phyloP scores from a whole-genome alignment of 441 rosid genomes.

The Manihot esculenta region DNA sequence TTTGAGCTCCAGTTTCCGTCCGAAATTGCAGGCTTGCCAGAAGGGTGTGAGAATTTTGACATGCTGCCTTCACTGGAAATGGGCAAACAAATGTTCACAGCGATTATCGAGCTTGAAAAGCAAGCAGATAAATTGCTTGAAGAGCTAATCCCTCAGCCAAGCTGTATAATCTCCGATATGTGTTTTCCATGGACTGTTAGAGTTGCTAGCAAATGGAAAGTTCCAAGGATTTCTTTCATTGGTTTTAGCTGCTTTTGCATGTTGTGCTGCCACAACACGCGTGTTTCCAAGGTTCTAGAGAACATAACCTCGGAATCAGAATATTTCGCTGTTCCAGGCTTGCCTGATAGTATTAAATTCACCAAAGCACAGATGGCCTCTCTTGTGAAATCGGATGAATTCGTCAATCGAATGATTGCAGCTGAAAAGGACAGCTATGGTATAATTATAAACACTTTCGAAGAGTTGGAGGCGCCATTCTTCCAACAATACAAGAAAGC shows the following conservation, averaged over 20 bases:
- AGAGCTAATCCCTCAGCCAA: constrained; percentile 28
- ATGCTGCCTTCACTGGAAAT: constrained; percentile 16
- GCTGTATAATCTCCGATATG: constrained; percentile 37
- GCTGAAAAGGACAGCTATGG: constrained; percentile 29
- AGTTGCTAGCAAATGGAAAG: constrained; percentile 27
- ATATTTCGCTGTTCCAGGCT: constrained; percentile 30
- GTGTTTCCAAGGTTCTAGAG: constrained; percentile 9
- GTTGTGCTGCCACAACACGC: neutral
- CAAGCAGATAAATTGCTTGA: constrained; percentile 27
- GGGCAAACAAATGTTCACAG: constrained; percentile 14
- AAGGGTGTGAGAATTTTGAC: constrained; percentile 45
- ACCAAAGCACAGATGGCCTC: constrained; percentile 5
- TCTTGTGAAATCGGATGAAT: neutral
- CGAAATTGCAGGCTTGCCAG: constrained; percentile 32
- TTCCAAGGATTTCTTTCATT: constrained; percentile 40
- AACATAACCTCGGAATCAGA: constrained; percentile 23
- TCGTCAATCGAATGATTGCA: constrained; percentile 1
- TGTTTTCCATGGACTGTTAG: constrained; percentile 22
- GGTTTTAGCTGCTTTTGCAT: constrained; percentile 28
- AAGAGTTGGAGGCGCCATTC: constrained; percentile 28
- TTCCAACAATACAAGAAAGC: constrained; percentile 15
- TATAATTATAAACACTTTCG: constrained; percentile 27
- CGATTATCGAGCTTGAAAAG: constrained; percentile 18
- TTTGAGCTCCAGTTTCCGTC: constrained; percentile 29
- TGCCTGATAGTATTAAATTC: constrained; percentile 24